Percentiles rank a stretch among this genome's conserved stretches.
Evolutionary conservation across 129 eudicot genomes (phyloP).

Genomic region (Artemisia argyi): DNA sequence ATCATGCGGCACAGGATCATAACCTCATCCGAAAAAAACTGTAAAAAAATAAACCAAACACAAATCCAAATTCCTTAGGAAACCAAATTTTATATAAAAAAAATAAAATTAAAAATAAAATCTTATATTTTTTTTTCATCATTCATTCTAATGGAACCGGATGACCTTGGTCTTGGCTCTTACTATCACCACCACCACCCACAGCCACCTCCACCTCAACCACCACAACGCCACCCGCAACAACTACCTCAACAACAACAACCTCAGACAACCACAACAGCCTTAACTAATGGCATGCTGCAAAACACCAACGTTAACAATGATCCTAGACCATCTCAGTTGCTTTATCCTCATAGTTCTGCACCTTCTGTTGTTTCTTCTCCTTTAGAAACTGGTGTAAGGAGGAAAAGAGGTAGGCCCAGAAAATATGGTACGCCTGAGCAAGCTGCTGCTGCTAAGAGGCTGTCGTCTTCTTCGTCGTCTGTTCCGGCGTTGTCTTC

Average conservation of each 20-base stretch:
- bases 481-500: conserved; percentile 34
- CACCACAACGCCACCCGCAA: conserved; percentile 36
- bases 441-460: conserved; percentile 65
- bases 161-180: conserved; percentile 72
- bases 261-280: conserved; percentile 13
- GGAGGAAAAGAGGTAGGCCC: conserved; percentile 72
- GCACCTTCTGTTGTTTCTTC: conserved; percentile 59
- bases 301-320: conserved; percentile 29
- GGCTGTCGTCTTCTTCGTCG: conserved; percentile 42
- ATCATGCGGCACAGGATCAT: conserved; percentile 46
- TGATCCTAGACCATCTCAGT: conserved; percentile 37
- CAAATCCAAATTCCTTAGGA: conserved; percentile 36
- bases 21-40: conserved; percentile 40
- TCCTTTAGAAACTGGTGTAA: conserved; percentile 46
- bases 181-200: conserved; percentile 61
- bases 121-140: conserved; percentile 5
- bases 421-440: conserved; percentile 70
- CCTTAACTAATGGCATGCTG: conserved; percentile 51
- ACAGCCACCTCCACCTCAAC: conserved; percentile 38
- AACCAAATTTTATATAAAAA: conserved; percentile 4
- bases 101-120: conserved; percentile 5
- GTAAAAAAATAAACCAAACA: conserved; percentile 25
- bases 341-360: conserved; percentile 46
- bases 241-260: conserved; percentile 17
- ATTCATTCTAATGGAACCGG: conserved; percentile 57